These are phyloP conservation scores for Eleusine indica DNA, from an alignment of 176 grass and related monocot genomes.

Conservation along the genomic window DNA sequence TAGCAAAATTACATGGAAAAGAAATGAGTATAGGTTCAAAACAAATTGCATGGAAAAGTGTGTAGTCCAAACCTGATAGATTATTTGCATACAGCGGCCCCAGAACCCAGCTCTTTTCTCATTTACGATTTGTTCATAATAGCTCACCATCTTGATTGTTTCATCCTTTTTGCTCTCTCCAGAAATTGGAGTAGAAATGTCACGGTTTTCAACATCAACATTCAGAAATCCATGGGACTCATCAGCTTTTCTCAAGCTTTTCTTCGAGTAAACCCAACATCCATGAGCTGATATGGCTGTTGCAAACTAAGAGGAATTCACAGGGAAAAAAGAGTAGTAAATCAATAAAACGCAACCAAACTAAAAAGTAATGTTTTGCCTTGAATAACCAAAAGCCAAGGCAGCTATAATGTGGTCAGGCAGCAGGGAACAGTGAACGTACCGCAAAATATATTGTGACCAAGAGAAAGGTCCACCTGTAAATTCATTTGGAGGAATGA, in stretches of 20 bases:
- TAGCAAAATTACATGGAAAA: neutral
- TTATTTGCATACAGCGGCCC: constrained; percentile 65
- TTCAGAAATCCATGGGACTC: constrained; percentile 55
- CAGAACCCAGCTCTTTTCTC: constrained; percentile 66
- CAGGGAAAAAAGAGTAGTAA: neutral
- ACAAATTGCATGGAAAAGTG: neutral
- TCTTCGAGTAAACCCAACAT: constrained; percentile 70
- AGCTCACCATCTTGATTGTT: constrained; percentile 30
- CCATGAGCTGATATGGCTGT: constrained; percentile 71
- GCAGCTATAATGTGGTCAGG: neutral
- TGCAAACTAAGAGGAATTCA: constrained; percentile 47
- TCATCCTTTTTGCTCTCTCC: constrained; percentile 36
- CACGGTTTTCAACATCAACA: constrained; percentile 50
- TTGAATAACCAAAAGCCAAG: neutral
- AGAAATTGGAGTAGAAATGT: constrained; percentile 35
- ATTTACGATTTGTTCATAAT: constrained; percentile 56
- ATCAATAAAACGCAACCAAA: neutral
- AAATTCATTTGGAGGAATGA: constrained; percentile 34
- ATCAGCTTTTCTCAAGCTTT: constrained; percentile 39
- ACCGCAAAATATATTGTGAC: constrained; percentile 77
- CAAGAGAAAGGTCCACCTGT: constrained; percentile 81
- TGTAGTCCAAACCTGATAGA: constrained; percentile 63
- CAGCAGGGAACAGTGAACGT: constrained; percentile 27
- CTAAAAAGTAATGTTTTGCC: neutral
- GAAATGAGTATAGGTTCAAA: neutral